Evolutionary conservation across 306 rosid genomes (phyloP), one percentile per base, ranked within the genome.

Genomic region (Gleditsia sinensis): DNA sequence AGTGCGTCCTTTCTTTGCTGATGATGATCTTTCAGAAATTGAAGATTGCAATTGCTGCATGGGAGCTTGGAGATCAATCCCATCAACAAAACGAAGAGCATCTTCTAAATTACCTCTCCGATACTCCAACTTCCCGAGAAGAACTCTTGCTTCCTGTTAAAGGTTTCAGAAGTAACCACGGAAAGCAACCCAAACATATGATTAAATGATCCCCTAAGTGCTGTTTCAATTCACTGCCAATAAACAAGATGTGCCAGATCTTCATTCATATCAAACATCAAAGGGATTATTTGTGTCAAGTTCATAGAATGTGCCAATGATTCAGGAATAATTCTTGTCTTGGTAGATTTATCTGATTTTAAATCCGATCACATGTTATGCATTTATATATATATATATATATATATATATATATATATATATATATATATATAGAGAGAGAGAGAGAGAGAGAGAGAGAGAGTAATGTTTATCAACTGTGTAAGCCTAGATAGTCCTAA

Each of bases 61-160:
- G 40, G 99, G 93, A 72, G 97, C 92, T 75, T 90, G 96, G 45
- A 95, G 93, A 88, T 92, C 97, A 33, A 92, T 89, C 75, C 99
- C 99, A 65, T 92, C 99, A 50, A 95, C 88, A 70, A 95, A 98
- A 28, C 90, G 88, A 53, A 95, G 92, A 67, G 98, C 99, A 60
- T 96, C 90, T 87, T 90, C 99, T 3, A 92, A 86, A 71, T 95
- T 92, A 58, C 99, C 99, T 88, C 99, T 87, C 75, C 92, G 98
- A 82, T 95, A 92, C 86, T 95, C 98, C 71, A 95, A 86, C 89
- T 95, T 95, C 51, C 99, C 99, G 30, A 95, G 95, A 81, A 94
- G 99, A 72, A 93, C 89, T 83, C 99, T 87, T 81, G 99, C 99
- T 87, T 92, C 99, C 99, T 94, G 86, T 67, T n/a, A 75, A 57